These are phyloP conservation scores for Rhododendron mucronatum DNA, from an alignment of 148 eudicot genomes.

Conservation along the genomic window DNA sequence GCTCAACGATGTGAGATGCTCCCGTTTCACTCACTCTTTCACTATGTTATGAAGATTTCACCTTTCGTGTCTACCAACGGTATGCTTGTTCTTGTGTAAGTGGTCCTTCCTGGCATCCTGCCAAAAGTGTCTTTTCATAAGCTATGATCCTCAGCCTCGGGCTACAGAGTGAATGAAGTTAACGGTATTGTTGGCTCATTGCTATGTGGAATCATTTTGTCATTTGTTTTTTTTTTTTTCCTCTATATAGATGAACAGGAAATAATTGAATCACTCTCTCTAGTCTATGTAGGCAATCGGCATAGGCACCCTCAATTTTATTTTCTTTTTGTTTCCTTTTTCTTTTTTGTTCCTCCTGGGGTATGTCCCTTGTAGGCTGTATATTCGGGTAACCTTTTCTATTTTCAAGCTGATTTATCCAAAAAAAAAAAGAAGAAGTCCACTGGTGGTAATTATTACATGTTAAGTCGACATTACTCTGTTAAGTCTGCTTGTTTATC, in stretches of 20 bases:
- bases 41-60: not conserved
- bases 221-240: too few species aligned
- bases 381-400: too few species aligned
- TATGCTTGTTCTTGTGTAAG: not conserved
- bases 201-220: too few species aligned
- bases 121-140: not conserved
- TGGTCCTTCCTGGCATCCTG: conserved; percentile 4
- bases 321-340: too few species aligned
- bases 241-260: too few species aligned
- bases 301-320: too few species aligned
- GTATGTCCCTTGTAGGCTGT: too few species aligned
- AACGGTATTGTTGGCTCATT: too few species aligned
- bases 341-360: too few species aligned
- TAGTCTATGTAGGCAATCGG: too few species aligned
- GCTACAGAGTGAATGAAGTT: not conserved
- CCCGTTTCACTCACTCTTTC: not conserved
- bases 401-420: too few species aligned
- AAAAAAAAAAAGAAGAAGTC: not conserved
- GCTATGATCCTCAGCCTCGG: not conserved
- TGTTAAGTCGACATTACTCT: not conserved
- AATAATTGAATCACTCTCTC: too few species aligned
- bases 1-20: not conserved
- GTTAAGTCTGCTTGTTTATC: not conserved
- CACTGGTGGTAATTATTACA: not conserved
- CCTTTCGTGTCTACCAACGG: not conserved